Evolutionary conservation across 768 basidiomycete genomes (phyloP).

Genomic region (Gloeostereum incarnatum): DNA sequence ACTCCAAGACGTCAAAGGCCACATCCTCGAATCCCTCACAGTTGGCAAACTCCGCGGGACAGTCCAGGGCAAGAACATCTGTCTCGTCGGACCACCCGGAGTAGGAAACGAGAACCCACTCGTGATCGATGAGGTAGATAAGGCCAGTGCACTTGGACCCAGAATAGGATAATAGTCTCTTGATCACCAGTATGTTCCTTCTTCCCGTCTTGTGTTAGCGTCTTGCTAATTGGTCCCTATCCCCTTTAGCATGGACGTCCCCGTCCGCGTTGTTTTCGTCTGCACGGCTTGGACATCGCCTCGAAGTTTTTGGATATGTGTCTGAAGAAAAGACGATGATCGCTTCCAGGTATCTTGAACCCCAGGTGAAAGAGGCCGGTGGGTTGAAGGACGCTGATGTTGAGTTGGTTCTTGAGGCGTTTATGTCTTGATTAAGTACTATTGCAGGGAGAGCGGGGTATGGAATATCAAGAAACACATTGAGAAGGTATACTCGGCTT

Average conservation of each 20-base stretch:
- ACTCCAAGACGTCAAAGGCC: slow-evolving; percentile 83
- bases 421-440: slow-evolving; percentile 89
- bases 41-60: slow-evolving; percentile 92
- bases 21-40: slow-evolving; percentile 92
- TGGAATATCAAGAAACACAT: slow-evolving; percentile 97
- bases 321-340: slow-evolving; percentile 88
- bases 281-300: no score
- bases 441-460: slow-evolving; percentile 95
- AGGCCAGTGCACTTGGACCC: slow-evolving; percentile 90
- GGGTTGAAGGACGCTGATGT: slow-evolving; percentile 85
- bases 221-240: neutral
- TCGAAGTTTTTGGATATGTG: slow-evolving; percentile 92
- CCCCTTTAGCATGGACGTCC: slow-evolving; percentile 80
- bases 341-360: slow-evolving; percentile 79
- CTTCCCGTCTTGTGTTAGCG: neutral
- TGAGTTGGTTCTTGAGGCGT: slow-evolving; percentile 64
- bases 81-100: slow-evolving; percentile 92
- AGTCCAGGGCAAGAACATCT: slow-evolving; percentile 96
- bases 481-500: slow-evolving; percentile 88
- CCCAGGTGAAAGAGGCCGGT: slow-evolving; percentile 86
- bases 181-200: slow-evolving; percentile 86
- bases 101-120: slow-evolving; percentile 96
- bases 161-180: slow-evolving; percentile 88
- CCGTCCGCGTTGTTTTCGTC: slow-evolving; percentile 92
- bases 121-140: slow-evolving; percentile 94